A percentile compares a stretch with the other conserved stretches of the same genome.
These are phyloP conservation scores for Mycena filopes DNA, from an alignment of 768 basidiomycete species.

Conservation along the genomic window DNA sequence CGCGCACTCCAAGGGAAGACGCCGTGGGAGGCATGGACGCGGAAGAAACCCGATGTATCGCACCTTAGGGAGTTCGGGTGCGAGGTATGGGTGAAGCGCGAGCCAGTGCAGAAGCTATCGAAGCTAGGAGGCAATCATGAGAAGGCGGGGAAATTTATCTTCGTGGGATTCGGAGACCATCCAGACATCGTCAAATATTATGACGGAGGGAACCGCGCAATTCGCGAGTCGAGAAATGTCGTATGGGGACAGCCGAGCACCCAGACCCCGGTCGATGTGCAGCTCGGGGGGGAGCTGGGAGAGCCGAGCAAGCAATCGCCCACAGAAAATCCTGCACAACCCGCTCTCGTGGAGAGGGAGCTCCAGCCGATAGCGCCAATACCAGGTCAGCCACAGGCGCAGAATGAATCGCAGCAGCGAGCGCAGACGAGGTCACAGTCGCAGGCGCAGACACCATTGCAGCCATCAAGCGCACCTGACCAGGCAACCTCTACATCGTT, in stretches of 20 bases:
- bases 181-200: no score
- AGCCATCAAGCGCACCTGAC: not conserved
- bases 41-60: constrained; percentile 21
- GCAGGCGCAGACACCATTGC: constrained; percentile 11
- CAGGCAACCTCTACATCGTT: not conserved
- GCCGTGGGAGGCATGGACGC: constrained; percentile 24
- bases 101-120: constrained; percentile 20
- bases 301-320: constrained; percentile 27
- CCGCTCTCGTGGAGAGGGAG: constrained; percentile 2
- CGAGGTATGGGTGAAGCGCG: constrained; percentile 30
- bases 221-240: no score
- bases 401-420: constrained; percentile 12
- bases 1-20: constrained; percentile 26
- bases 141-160: constrained; percentile 12
- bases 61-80: constrained; percentile 27
- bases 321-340: constrained; percentile 17
- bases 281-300: no score
- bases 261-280: no score
- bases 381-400: not conserved
- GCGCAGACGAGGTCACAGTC: constrained; percentile 10
- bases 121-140: constrained; percentile 27
- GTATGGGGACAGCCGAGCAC: no score
- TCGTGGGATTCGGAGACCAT: no score
- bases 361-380: constrained; percentile 1
- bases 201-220: no score